These are phyloP conservation scores for Xylaria sp. DNA, from an alignment of 2,329 filamentous ascomycete genomes.

Conservation along the genomic window DNA sequence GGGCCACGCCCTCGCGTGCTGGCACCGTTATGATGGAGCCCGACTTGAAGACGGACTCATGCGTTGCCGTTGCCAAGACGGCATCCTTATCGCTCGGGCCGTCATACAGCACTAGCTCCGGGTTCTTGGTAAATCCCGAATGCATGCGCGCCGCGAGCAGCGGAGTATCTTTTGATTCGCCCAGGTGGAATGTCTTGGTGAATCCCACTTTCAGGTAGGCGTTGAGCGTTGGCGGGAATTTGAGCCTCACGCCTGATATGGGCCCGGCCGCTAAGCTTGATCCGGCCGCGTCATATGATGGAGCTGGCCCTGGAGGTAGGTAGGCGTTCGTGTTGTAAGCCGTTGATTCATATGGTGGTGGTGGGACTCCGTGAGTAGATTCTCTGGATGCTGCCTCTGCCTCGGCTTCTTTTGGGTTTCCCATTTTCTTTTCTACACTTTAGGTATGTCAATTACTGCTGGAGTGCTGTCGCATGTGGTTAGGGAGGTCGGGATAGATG, in stretches of 20 bases:
- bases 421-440: conserved; percentile 17
- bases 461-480: not conserved
- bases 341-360: conserved; percentile 30
- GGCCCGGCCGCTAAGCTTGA: conserved; percentile 7
- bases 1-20: conserved; percentile 44
- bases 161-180: conserved; percentile 48
- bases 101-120: conserved; percentile 51
- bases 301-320: conserved; percentile 17
- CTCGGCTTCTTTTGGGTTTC: conserved; percentile 15
- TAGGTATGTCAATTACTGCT: not conserved
- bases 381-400: conserved; percentile 20
- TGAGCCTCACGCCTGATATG: conserved; percentile 8
- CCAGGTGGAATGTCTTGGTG: conserved; percentile 41
- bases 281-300: conserved; percentile 20
- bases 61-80: conserved; percentile 45
- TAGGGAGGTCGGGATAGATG: not conserved
- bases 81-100: conserved; percentile 47
- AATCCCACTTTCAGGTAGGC: conserved; percentile 25
- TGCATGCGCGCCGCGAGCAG: conserved; percentile 50
- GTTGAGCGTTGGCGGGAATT: conserved; percentile 32
- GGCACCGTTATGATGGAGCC: conserved; percentile 26
- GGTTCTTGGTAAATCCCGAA: conserved; percentile 43
- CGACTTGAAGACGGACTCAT: conserved; percentile 36
- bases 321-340: not conserved
- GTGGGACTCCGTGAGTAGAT: conserved; percentile 2